These are phyloP conservation scores for Oidiodendron maius DNA, from an alignment of 495 filamentous ascomycete genomes.

Conservation along the genomic window DNA sequence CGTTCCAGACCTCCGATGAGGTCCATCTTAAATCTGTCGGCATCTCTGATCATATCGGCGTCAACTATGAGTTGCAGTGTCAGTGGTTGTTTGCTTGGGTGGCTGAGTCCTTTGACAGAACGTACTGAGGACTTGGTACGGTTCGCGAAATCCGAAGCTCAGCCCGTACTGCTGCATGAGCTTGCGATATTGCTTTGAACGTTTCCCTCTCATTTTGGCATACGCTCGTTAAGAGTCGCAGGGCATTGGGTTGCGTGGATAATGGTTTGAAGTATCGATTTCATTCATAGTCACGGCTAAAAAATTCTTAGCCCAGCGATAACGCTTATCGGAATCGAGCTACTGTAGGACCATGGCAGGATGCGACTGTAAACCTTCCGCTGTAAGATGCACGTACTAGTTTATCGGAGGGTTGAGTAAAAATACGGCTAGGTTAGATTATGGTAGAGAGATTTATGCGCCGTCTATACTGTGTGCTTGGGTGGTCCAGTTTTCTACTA, in stretches of 20 bases:
- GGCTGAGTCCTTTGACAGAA: too few species aligned
- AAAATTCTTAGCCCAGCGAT: background rate
- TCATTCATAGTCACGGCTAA: background rate
- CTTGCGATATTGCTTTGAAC: constrained; percentile 93
- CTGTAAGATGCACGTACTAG: too few species aligned
- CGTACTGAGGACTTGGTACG: constrained; percentile 83
- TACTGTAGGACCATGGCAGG: too few species aligned
- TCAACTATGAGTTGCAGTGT: constrained; percentile 47
- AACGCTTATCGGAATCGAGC: constrained; percentile 1
- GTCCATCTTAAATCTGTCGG: constrained; percentile 75
- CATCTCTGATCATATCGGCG: constrained; percentile 69
- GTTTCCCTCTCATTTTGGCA: constrained; percentile 75
- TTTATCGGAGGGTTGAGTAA: too few species aligned
- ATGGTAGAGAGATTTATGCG: too few species aligned
- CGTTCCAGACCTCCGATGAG: constrained; percentile 63
- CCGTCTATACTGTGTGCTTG: too few species aligned
- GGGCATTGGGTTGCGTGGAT: background rate
- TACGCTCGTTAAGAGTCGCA: background rate
- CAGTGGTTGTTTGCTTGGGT: background rate
- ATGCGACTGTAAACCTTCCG: too few species aligned
- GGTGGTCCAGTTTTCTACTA: too few species aligned
- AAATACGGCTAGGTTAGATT: too few species aligned
- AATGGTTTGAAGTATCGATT: background rate
- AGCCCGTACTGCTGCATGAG: constrained; percentile 88
- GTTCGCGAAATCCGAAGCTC: constrained; percentile 80